Percentiles rank a stretch among this genome's conserved stretches.
These are phyloP conservation scores for Moricandia arvensis DNA, from an alignment of 345 rosid genomes.

Conservation along the genomic window DNA sequence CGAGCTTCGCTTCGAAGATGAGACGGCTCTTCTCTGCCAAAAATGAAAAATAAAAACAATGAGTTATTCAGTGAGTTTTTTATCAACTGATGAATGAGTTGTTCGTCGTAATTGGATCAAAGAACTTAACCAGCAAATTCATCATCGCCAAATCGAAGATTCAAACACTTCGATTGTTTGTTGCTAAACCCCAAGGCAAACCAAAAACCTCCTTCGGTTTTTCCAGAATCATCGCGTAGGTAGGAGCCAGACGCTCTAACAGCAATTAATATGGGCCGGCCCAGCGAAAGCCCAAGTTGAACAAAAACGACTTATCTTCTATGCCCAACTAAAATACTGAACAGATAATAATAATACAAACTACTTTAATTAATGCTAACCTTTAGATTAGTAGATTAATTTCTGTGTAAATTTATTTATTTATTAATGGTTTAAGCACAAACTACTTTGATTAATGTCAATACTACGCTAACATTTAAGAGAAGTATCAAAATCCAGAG, in stretches of 20 bases:
- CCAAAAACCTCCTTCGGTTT: not conserved
- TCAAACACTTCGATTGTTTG: not conserved
- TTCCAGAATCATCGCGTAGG: not conserved
- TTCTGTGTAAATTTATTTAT: no score
- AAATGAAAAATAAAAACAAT: not conserved
- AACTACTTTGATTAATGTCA: no score
- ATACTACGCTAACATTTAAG: not conserved
- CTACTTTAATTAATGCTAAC: no score
- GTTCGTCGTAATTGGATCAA: not conserved
- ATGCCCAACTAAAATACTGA: not conserved
- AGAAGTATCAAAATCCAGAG: not conserved
- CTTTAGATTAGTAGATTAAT: no score
- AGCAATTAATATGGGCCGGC: not conserved
- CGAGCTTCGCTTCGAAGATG: slow-evolving; percentile 28
- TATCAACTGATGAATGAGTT: not conserved
- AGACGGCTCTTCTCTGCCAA: slow-evolving; percentile 45
- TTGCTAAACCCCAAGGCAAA: not conserved
- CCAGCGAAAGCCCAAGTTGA: not conserved
- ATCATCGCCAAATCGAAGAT: slow-evolving; percentile 28
- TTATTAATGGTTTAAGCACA: no score
- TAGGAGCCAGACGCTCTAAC: not conserved
- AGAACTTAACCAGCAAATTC: slow-evolving; percentile 32
- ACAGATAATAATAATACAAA: no score
- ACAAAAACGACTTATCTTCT: not conserved
- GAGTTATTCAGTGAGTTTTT: not conserved